phyloP scores from a whole-genome alignment of 1,284 basidiomycete species.

The Sparassis latifolia region DNA sequence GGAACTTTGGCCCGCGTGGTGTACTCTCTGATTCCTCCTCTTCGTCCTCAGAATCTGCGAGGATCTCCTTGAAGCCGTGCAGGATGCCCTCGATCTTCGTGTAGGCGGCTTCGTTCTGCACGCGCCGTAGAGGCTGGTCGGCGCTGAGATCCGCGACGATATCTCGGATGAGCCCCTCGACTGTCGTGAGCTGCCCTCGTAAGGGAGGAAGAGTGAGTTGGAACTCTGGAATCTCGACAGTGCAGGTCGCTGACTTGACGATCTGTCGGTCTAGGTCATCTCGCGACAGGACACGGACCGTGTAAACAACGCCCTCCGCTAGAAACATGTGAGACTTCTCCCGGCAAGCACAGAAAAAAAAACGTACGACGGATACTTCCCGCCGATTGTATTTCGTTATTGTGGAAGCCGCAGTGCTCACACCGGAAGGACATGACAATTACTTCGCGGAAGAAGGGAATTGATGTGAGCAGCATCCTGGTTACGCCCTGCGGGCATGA shows the following conservation, averaged over 20 bases:
- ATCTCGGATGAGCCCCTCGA: slow-evolving; percentile 90
- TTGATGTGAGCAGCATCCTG: slow-evolving; percentile 86
- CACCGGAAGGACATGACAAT: slow-evolving; percentile 96
- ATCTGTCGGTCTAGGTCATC: slow-evolving; percentile 90
- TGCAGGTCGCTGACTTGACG: slow-evolving; percentile 84
- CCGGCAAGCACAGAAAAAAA: not conserved
- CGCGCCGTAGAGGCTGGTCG: slow-evolving; percentile 83
- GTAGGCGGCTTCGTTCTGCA: slow-evolving; percentile 76
- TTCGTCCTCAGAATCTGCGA: slow-evolving; percentile 63
- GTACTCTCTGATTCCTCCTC: slow-evolving; percentile 16
- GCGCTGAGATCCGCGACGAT: slow-evolving; percentile 77
- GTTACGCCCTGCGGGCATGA: slow-evolving; percentile 69
- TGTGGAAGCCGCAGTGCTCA: slow-evolving; percentile 84
- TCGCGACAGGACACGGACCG: slow-evolving; percentile 70
- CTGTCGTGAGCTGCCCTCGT: slow-evolving; percentile 90
- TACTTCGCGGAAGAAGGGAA: slow-evolving; percentile 95
- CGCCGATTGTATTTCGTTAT: slow-evolving; percentile 95
- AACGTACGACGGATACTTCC: slow-evolving; percentile 78
- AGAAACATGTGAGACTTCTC: not conserved
- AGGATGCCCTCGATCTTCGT: slow-evolving; percentile 78
- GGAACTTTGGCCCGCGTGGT: slow-evolving; percentile 18
- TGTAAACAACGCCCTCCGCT: slow-evolving; percentile 74
- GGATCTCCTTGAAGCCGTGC: slow-evolving; percentile 57
- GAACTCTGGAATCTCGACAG: slow-evolving; percentile 82
- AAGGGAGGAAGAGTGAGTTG: slow-evolving; percentile 87